A percentile compares a stretch with the other conserved stretches of the same genome.
phyloP scores from a whole-genome alignment of 2,329 filamentous ascomycete species.

The Pseudogymnoascus sp. region DNA sequence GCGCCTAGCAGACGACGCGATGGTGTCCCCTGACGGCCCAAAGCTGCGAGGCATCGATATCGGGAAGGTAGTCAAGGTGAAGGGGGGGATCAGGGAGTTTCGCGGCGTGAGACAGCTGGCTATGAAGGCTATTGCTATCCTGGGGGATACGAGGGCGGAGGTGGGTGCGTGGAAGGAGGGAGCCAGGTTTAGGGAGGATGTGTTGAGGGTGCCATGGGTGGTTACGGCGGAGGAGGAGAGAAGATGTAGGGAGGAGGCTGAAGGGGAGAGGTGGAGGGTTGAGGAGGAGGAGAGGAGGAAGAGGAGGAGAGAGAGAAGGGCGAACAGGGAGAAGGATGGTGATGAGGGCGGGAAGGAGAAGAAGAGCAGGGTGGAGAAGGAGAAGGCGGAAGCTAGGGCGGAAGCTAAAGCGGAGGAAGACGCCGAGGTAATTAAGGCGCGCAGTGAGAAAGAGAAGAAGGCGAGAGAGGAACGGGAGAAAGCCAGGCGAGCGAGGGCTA shows the following conservation, averaged over 20 bases:
- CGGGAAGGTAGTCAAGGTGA: conserved; percentile 50
- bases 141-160: conserved; percentile 50
- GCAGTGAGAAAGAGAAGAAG: background rate
- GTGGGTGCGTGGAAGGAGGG: conserved; percentile 53
- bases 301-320: conserved; percentile 16
- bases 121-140: conserved; percentile 41
- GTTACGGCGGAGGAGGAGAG: conserved; percentile 43
- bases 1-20: conserved; percentile 31
- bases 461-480: background rate
- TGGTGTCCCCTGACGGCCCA: conserved; percentile 29
- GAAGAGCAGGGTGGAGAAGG: conserved; percentile 19
- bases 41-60: conserved; percentile 35
- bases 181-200: conserved; percentile 40
- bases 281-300: conserved; percentile 14
- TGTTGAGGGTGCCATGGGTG: conserved; percentile 49
- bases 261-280: conserved; percentile 11
- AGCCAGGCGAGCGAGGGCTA: background rate
- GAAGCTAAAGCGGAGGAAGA: conserved; percentile 10
- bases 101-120: conserved; percentile 45
- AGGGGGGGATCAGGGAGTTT: conserved; percentile 44
- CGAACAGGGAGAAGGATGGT: conserved; percentile 25
- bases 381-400: conserved; percentile 7
- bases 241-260: conserved; percentile 32
- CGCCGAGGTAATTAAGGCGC: background rate
- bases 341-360: conserved; percentile 19